Base-by-base conservation (phyloP, 352 stramenopile genomes). In the Pythium periplocum region DNA sequence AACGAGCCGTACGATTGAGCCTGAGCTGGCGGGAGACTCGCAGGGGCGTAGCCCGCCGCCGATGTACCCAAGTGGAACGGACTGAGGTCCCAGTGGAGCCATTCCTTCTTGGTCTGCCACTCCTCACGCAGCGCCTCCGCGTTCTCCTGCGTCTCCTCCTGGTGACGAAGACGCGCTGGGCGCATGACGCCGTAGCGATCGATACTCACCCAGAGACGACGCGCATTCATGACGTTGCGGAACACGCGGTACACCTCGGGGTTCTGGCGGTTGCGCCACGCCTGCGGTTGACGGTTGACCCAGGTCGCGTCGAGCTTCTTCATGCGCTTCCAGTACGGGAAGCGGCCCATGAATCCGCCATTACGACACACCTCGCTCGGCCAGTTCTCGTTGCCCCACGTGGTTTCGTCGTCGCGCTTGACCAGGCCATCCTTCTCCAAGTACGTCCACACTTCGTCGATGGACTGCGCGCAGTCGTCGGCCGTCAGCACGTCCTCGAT, bases 321-420 rank as follows among this genome's bases (percentile, higher is more conserved):
- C 70, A 79, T 76, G 55, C 67, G 67, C 59, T 79, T 79, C 70
- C 64, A 76, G 64, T 66, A 79, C 32, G 70, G 70, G 48, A 80
- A 80, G 40, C 62, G 54, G 2, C 67, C 64, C 57, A 80, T 69
- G 60, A 80, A 77, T 50, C 67, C 70, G 46, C 70, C 67, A 30
- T 80, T 80, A 54, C 68, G 64, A 30, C 70, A 80, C 39, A 75
- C 58, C 44, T 77, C 65, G 12, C 53, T 61, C 31, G 64, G 64
- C 67, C 70, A 80, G 53, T 76, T 66, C 51, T 80, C 64, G 34
- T 80, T 77, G 46, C 67, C 67, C 67, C 67, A 80, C 53, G 64
- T 66, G 6, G 50, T 59, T 45, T 73, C 64, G 60, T 76, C 55
- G 43, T 62, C 57, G 30, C 70, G 70, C 62, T 69, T 64, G 4